Base-by-base conservation (phyloP, 108 stramenopile genomes). In the Nitzschia inconspicua region DNA sequence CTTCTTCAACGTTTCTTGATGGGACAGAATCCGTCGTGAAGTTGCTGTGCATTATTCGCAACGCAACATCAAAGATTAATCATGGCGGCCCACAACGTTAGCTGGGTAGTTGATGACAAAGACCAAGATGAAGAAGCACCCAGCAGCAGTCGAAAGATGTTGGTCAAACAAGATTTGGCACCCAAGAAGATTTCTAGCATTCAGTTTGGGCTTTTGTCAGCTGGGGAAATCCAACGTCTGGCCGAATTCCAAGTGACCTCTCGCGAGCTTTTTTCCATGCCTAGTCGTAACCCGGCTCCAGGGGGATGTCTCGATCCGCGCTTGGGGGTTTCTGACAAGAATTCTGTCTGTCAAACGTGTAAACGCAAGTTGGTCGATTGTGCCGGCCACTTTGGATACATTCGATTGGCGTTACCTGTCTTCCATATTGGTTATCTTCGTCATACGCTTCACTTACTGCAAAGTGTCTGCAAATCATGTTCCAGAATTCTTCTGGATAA, bases 391-490 rank as follows among this genome's bases (percentile, higher is more conserved):
- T 99, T 79, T 67, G 98, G 97, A 0, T 91, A 95, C 76, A 95
- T 99, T 58, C 76, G 85, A 30, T 66, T 99, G 27, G 89, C 94
- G 9, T 79, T 99, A 41, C 98, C 98, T 2, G 95, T 96, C 50
- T 99, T 97, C 68, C 97, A 99, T 78, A 95, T 97, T 50, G 98
- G 98, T 3, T 99, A 91, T 72, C 77, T 98, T 58, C 95, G 95
- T 57, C 95, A 96, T 64, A 97, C 93, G 8, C 74, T 97, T 20
- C 75, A 79, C 20, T 44, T 95, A 1, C 71, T 98, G 44, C 96
- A 97, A 72, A 94, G 96, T 74, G 91, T 98, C 30, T 99, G 98
- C 77, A 99, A 99, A 75, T 75, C 83, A 14, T 99, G 98, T 70
- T 88, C 89, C n/a, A 65, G 95, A 6, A 90, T 98, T 4, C 69